Conservation (phyloP, 805 yeast species). For the Maudiozyma serrabonitensis region DNA sequence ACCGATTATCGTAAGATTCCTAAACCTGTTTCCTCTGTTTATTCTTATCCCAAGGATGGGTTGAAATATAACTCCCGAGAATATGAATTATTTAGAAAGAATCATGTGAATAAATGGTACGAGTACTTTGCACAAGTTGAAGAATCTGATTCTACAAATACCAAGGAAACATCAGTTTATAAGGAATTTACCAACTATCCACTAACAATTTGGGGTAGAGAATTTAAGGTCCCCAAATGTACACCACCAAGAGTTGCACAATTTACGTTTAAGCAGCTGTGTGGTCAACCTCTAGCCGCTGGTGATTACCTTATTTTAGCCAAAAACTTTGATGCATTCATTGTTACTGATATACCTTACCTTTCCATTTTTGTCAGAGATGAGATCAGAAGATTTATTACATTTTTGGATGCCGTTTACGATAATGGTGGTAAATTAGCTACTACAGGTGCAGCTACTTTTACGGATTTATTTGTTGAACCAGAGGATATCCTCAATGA, state of each 20-base stretch:
- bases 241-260: constrained; percentile 79
- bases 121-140: constrained; percentile 55
- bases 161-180: constrained; percentile 3
- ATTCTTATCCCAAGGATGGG: constrained; percentile 62
- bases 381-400: constrained; percentile 81
- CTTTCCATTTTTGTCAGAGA: constrained; percentile 72
- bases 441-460: constrained; percentile 81
- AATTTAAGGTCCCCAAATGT: constrained; percentile 62
- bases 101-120: constrained; percentile 73
- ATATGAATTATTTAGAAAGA: constrained; percentile 40
- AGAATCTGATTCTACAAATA: constrained; percentile 12
- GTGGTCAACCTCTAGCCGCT: constrained; percentile 83
- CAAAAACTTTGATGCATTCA: constrained; percentile 58
- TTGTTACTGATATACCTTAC: constrained; percentile 90
- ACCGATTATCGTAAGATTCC: constrained; percentile 89
- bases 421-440: constrained; percentile 84
- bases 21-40: constrained; percentile 71
- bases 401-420: constrained; percentile 90
- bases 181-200: constrained; percentile 17
- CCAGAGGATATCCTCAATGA: constrained; percentile 45
- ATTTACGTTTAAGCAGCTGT: constrained; percentile 75
- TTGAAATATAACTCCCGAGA: constrained; percentile 42
- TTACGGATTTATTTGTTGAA: constrained; percentile 77
- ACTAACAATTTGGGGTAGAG: constrained; percentile 80
- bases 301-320: constrained; percentile 90